Evolutionary conservation across 495 filamentous ascomycete genomes (phyloP), one percentile per base, ranked within the genome.

Genomic region (Chaetomium cochliodes): DNA sequence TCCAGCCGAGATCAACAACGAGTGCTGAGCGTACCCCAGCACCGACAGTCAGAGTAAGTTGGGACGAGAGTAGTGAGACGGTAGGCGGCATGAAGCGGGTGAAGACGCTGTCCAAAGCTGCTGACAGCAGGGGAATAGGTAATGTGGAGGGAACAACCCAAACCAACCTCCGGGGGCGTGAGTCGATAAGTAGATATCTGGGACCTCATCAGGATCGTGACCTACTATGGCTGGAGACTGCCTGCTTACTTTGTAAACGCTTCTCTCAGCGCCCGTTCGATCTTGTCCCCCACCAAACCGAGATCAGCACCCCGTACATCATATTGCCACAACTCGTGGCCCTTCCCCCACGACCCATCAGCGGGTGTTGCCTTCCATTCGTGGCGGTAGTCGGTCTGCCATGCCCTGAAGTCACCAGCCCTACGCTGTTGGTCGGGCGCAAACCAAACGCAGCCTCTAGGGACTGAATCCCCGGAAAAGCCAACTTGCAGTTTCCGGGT

Each of bases 1-100:
- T 83, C 94, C 94, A 98, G 60, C 93, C 93, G 42, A 98, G 79
- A 72, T 98, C 92, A 12, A 98, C 82, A 4, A 97, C 85, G 26
- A 98, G 74, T 2, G 86, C 90, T 20, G 90, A 87, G 15, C 94
- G 88, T 58, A 92, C 79, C 5, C 94, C 94, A 11, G 92, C 92
- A 39, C 87, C 89, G 5, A 90, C 85, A n/a, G 86, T 80, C 11
- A 85, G 73, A 75, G 92, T 86, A 15, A 90, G 79, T 1, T 92
- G 85, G 7, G 87, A 84, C 2, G 90, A 88, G 65, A 97, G 73
- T 51, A 97, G 80, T 8, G 90, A 92, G 59, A 97, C 83, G n/a
- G 84, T 88, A 0, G 93, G 91, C 42, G 89, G 81, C 63, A 91
- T 88, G 74, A 92, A 92, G 23, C 87, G 87, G 60, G 78, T 82